Percentiles rank a stretch among this genome's conserved stretches.
These are phyloP conservation scores for Ophiostoma perfectum DNA, from an alignment of 2,329 filamentous ascomycete genomes.

Conservation along the genomic window DNA sequence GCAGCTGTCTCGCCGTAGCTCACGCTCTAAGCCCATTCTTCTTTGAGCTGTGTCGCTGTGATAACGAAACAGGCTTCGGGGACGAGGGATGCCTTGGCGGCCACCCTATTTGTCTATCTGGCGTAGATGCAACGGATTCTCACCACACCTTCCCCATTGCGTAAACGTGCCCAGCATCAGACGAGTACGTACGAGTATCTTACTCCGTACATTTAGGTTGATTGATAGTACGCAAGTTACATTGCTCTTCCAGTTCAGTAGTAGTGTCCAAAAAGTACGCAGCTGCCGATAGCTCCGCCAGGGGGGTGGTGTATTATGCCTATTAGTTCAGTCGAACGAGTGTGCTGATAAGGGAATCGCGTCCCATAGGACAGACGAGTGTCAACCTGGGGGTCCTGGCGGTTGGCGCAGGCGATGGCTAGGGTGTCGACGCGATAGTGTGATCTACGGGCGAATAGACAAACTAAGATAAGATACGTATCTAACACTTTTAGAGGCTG, in stretches of 20 bases:
- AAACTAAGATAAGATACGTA: too few relatives aligned
- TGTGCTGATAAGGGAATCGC: background rate
- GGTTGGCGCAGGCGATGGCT: background rate
- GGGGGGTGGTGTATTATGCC: background rate
- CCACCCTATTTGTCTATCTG: background rate
- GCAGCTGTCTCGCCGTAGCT: too few relatives aligned
- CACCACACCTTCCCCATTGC: slow-evolving; percentile 12
- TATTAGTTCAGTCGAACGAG: background rate
- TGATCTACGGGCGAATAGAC: background rate
- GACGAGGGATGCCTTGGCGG: background rate
- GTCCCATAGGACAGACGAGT: background rate
- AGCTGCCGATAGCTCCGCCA: background rate
- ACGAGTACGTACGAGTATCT: too few relatives aligned
- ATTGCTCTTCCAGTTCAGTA: too few relatives aligned
- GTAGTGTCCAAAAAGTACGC: background rate
- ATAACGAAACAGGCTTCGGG: slow-evolving; percentile 10
- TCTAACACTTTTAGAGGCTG: too few relatives aligned
- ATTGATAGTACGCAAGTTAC: too few relatives aligned
- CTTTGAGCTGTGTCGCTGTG: background rate
- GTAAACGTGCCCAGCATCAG: slow-evolving; percentile 8
- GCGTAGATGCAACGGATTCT: slow-evolving; percentile 4
- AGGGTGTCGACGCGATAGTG: background rate
- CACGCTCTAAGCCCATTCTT: too few relatives aligned
- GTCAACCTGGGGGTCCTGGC: background rate
- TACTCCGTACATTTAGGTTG: too few relatives aligned